These are phyloP conservation scores for Cardamine resedifolia DNA, from an alignment of 345 rosid genomes.

Conservation along the genomic window DNA sequence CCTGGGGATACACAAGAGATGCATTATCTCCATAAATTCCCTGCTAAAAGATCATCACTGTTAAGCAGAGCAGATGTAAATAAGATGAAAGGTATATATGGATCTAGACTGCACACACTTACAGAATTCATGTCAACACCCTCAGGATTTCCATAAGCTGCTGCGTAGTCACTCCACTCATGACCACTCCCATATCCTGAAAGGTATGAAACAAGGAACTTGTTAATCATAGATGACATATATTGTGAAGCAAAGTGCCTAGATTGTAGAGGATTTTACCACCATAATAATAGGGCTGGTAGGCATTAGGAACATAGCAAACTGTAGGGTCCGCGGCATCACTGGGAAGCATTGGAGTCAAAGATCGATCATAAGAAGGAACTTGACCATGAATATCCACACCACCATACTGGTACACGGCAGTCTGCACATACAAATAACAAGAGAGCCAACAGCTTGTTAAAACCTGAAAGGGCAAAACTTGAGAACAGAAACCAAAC, in stretches of 20 bases:
- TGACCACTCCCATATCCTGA: constrained; percentile 48
- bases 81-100: not conserved
- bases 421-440: constrained; percentile 41
- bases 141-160: constrained; percentile 54
- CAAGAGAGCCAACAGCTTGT: not conserved
- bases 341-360: constrained; percentile 52
- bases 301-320: constrained; percentile 65
- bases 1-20: constrained; percentile 67
- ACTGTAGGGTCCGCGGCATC: constrained; percentile 63
- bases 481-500: not conserved
- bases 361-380: constrained; percentile 58
- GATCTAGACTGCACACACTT: constrained; percentile 31
- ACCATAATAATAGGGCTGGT: constrained; percentile 57
- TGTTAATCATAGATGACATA: not conserved
- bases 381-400: constrained; percentile 63
- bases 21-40: constrained; percentile 81
- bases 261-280: constrained; percentile 12
- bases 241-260: not conserved
- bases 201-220: not conserved
- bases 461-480: not conserved
- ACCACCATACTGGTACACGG: constrained; percentile 66
- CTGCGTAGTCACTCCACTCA: constrained; percentile 72
- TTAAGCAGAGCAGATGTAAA: not conserved
- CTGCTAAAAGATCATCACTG: constrained; percentile 37
- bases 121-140: constrained; percentile 74